Conservation (phyloP, 2,329 filamentous ascomycete genomes). For the Talaromyces sp. region DNA sequence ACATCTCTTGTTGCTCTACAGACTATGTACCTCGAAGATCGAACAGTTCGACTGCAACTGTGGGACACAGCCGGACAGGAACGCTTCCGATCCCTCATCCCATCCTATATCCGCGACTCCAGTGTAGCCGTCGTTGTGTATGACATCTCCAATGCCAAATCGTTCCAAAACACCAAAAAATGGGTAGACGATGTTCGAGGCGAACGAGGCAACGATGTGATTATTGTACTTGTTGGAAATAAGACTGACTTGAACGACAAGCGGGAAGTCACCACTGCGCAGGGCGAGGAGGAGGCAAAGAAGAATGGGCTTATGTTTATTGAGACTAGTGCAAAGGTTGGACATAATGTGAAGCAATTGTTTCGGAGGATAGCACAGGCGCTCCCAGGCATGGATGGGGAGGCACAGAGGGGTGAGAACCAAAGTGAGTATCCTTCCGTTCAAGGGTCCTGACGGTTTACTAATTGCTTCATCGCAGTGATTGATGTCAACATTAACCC, state of each 20-base stretch:
- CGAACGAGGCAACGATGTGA: constrained; percentile 96
- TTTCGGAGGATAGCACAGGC: constrained; percentile 99
- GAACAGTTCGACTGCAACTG: constrained; percentile 92
- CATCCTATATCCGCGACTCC: constrained; percentile 97
- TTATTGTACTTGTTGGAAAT: constrained; percentile 97
- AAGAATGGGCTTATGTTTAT: constrained; percentile 99
- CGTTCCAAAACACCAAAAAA: constrained; percentile 97
- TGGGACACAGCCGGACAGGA: constrained; percentile 99
- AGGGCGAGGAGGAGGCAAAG: constrained; percentile 97
- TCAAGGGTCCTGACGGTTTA: neutral
- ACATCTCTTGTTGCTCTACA: constrained; percentile 31
- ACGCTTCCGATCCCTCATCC: constrained; percentile 92
- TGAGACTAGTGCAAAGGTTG: constrained; percentile 95
- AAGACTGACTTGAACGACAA: constrained; percentile 99
- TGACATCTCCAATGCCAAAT: constrained; percentile 95
- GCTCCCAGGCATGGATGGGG: constrained; percentile 93
- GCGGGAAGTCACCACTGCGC: constrained; percentile 90
- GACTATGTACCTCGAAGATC: constrained; percentile 99
- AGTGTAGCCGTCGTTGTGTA: constrained; percentile 98
- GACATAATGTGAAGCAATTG: constrained; percentile 95
- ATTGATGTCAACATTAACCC: constrained; percentile 88
- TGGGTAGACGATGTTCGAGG: constrained; percentile 98
- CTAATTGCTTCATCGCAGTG: constrained; percentile 53
- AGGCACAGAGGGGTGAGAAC: constrained; percentile 70
- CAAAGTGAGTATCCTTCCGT: constrained; percentile 63